These are phyloP conservation scores for Hypoxylon sp. DNA, from an alignment of 2,329 filamentous ascomycete genomes.

Conservation along the genomic window DNA sequence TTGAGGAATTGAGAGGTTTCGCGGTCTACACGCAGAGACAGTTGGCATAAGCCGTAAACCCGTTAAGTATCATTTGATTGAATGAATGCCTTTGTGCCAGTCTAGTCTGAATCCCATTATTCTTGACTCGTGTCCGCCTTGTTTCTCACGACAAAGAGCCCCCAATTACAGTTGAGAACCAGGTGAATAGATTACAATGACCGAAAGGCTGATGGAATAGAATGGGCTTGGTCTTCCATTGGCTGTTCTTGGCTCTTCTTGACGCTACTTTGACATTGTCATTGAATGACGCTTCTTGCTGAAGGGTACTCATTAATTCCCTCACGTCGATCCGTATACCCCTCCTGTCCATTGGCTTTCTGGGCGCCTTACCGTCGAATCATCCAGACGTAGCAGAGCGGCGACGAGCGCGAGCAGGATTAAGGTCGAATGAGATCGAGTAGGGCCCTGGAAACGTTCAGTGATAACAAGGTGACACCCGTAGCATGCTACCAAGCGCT, in stretches of 20 bases:
- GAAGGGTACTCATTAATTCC: not conserved
- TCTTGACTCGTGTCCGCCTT: not conserved
- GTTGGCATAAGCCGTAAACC: too few species aligned
- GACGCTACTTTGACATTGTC: not conserved
- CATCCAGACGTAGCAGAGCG: not conserved
- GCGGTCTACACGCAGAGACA: not conserved
- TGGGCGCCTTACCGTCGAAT: not conserved
- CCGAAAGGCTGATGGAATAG: not conserved
- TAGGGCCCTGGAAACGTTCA: not conserved
- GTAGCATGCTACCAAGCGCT: too few species aligned
- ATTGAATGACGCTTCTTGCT: not conserved
- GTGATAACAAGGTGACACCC: not conserved
- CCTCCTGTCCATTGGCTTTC: not conserved
- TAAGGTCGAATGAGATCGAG: not conserved
- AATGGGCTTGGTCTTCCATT: not conserved
- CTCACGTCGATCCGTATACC: not conserved
- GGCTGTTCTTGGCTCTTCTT: not conserved
- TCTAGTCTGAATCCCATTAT: conserved; percentile 2
- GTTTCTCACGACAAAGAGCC: not conserved
- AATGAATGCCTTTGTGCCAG: conserved; percentile 24
- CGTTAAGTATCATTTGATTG: conserved; percentile 2
- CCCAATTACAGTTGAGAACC: not conserved
- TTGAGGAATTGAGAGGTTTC: not conserved
- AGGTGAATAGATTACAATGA: not conserved
- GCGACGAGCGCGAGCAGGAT: not conserved